A percentile compares a stretch with the other conserved stretches of the same genome.
phyloP scores from a whole-genome alignment of 257 asterid species.

The Pogostemon cablin region DNA sequence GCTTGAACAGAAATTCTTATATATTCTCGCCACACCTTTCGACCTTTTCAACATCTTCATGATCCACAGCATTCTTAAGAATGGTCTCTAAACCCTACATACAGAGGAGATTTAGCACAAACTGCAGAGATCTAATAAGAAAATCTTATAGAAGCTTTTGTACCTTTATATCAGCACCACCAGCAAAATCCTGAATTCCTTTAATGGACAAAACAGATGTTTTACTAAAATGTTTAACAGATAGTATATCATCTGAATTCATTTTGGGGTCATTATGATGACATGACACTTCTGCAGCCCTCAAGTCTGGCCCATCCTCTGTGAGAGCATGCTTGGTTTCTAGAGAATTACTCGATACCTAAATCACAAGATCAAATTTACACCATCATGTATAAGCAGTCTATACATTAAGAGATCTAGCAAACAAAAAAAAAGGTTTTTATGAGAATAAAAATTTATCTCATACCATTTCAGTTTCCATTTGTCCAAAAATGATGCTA shows the following conservation, averaged over 20 bases:
- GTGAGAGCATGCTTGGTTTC: conserved; percentile 50
- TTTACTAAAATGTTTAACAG: conserved; percentile 49
- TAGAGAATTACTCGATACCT: conserved; percentile 60
- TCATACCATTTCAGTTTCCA: conserved; percentile 85
- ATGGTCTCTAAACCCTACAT: conserved; percentile 82
- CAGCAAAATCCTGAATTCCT: conserved; percentile 76
- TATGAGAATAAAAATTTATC: conserved; percentile 14
- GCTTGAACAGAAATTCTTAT: conserved; percentile 24
- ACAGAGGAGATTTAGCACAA: conserved; percentile 34
- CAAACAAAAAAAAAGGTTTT: conserved; percentile 23
- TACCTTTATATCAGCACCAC: conserved; percentile 91
- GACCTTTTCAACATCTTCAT: conserved; percentile 78
- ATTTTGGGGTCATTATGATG: conserved; percentile 48
- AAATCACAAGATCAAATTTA: conserved; percentile 37
- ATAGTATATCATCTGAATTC: conserved; percentile 44
- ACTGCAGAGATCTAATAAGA: conserved; percentile 32
- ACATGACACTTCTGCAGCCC: conserved; percentile 47
- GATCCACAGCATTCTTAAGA: conserved; percentile 86
- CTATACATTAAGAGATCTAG: conserved; percentile 18
- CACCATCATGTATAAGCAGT: conserved; percentile 19
- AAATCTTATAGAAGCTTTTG: conserved; percentile 29
- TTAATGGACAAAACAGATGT: conserved; percentile 59
- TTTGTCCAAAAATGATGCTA: conserved; percentile 70
- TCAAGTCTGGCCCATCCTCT: conserved; percentile 47
- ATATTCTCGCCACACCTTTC: conserved; percentile 54